A percentile compares a stretch with the other conserved stretches of the same genome.
These are phyloP conservation scores for Colletotrichum sp. DNA, from an alignment of 2,329 filamentous ascomycete genomes.

Conservation along the genomic window DNA sequence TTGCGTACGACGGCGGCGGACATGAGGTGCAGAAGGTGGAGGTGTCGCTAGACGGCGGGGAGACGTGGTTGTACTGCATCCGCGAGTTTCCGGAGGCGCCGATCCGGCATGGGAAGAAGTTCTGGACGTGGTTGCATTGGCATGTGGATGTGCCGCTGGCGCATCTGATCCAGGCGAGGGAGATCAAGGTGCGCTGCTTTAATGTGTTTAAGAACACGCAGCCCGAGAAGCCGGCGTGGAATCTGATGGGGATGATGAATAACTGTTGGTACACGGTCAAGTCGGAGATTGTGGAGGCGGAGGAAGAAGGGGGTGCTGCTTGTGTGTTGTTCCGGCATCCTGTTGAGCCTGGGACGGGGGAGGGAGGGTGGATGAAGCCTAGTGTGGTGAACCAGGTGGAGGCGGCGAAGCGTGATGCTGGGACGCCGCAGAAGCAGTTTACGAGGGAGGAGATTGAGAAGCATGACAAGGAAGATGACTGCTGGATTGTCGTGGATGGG, in stretches of 20 bases:
- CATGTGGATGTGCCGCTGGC: constrained; percentile 51
- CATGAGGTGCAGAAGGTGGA: constrained; percentile 55
- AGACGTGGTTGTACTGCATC: constrained; percentile 42
- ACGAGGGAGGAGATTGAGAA: constrained; percentile 59
- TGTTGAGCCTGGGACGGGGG: constrained; percentile 44
- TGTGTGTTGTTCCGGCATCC: constrained; percentile 51
- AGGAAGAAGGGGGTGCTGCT: constrained; percentile 30
- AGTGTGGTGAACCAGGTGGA: constrained; percentile 49
- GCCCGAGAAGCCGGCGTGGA: constrained; percentile 50
- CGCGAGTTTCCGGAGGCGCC: constrained; percentile 49
- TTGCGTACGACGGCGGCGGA: constrained; percentile 55
- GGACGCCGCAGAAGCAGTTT: constrained; percentile 53
- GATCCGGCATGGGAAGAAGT: constrained; percentile 56
- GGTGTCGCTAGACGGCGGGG: constrained; percentile 49
- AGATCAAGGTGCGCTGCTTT: constrained; percentile 51
- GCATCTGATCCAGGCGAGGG: constrained; percentile 45
- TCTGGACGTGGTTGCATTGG: constrained; percentile 61
- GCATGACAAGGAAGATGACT: constrained; percentile 51
- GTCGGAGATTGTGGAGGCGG: constrained; percentile 38
- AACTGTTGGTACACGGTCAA: constrained; percentile 55
- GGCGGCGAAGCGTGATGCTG: constrained; percentile 46
- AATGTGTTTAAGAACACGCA: constrained; percentile 58
- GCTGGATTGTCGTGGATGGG: constrained; percentile 58
- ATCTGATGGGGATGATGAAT: constrained; percentile 60
- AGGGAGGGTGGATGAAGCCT: constrained; percentile 57